These are phyloP conservation scores for Spergularia marina DNA, from an alignment of 148 eudicot genomes.

Conservation along the genomic window DNA sequence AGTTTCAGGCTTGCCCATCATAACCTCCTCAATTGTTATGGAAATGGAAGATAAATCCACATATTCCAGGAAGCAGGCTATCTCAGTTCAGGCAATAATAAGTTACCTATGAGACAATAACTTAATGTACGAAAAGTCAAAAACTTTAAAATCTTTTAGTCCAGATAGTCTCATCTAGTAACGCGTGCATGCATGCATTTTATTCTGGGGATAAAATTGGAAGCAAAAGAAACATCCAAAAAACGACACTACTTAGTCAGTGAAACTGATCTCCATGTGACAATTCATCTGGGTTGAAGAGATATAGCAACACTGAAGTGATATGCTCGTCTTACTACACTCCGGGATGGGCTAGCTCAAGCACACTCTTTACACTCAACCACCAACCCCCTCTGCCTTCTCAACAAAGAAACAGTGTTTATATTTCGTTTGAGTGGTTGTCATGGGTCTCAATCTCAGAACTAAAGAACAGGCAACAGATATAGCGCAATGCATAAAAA, in stretches of 20 bases:
- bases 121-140: background rate
- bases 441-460: background rate
- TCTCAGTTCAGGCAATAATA: background rate
- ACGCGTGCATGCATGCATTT: background rate
- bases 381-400: background rate
- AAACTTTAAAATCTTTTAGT: background rate
- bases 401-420: background rate
- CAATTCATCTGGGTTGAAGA: background rate
- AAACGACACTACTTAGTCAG: background rate
- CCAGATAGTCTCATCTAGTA: background rate
- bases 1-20: background rate
- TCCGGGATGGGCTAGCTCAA: too few species aligned
- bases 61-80: too few species aligned
- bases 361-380: background rate
- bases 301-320: background rate
- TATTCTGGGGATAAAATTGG: background rate
- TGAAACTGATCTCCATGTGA: background rate
- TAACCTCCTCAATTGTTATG: background rate
- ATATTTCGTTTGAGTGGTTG: background rate
- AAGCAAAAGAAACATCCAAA: background rate
- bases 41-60: too few species aligned
- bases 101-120: background rate
- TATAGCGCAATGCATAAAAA: background rate
- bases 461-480: too few species aligned
- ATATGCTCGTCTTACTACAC: too few species aligned